Base-by-base conservation (phyloP, 2,329 filamentous ascomycete species). In the Aspergillus jensenii region DNA sequence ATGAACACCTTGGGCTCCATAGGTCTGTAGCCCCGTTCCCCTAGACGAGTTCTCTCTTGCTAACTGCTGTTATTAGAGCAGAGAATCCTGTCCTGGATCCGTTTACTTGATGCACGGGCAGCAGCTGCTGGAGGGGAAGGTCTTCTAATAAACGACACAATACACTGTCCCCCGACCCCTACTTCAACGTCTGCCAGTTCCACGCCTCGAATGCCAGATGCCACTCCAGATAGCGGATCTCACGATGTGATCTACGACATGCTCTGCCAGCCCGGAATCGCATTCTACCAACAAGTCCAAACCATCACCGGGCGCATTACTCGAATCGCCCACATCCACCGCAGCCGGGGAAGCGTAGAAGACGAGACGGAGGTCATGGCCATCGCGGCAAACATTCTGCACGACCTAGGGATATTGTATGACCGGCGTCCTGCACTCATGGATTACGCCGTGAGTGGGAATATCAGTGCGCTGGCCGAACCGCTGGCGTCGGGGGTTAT, bases 331-430 rank as follows among this genome's bases (percentile, higher is more conserved):
- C 46, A 49, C 27, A 27, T 33, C 2, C 46, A 49, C 25, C 46
- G 46, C 25, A 49, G 46, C 25, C 46, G 46, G 0, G 46, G 46
- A 14, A 49, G 46, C 27, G 46, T 49, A 23, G 46, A 49, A 27
- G 46, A 49, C 15, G 46, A 49, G 27, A 49, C 46, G 3, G 46
- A 49, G 27, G 46, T 49, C 14, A 49, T 49, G 46, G 46, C 46
- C 27, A 49, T 49, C 25, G 46, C 46, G 5, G 46, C 46, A 1
- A 27, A 49, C 15, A 49, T 49, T 33, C 46, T 49, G 1, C 46
- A 27, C 46, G 46, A 49, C 46, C 27, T 49, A n/a, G 46, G 14
- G 25, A 3, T 17, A 23, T 17, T 49, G 1, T 49, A 49, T 49
- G 46, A 49, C 27, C 46, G 46, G 6, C 46, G 46, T 0, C 46